phyloP scores from a whole-genome alignment of 306 rosid genomes.

The Argentina anserina region DNA sequence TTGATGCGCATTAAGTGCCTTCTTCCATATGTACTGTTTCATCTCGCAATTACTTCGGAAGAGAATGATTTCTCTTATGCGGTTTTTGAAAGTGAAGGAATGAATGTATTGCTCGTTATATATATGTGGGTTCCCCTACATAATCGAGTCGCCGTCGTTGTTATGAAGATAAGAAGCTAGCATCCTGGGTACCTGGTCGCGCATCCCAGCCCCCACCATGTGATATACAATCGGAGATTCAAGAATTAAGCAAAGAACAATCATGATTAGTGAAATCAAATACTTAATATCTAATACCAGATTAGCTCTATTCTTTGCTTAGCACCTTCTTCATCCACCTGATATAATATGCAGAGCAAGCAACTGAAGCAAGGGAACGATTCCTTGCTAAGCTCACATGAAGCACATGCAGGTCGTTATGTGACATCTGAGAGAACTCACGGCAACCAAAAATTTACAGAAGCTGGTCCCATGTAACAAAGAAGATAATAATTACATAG shows the following conservation, averaged over 20 bases:
- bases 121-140: constrained; percentile 18
- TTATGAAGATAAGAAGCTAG: not conserved
- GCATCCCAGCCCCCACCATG: constrained; percentile 12
- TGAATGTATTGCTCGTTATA: constrained; percentile 30
- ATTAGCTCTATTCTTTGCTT: not conserved
- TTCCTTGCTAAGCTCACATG: constrained; percentile 21
- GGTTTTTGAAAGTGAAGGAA: constrained; percentile 5
- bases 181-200: not conserved
- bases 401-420: constrained; percentile 29
- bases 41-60: not conserved
- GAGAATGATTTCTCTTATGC: constrained; percentile 6
- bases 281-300: not conserved
- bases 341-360: not conserved
- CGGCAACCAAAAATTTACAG: no score
- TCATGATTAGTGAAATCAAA: not conserved
- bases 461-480: not conserved
- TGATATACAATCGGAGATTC: not conserved
- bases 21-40: not conserved
- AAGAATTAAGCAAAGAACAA: constrained; percentile 6
- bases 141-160: not conserved
- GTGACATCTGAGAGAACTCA: no score
- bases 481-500: not conserved
- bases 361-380: not conserved
- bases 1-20: not conserved
- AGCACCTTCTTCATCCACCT: not conserved